A percentile compares a stretch with the other conserved stretches of the same genome.
Evolutionary conservation across 1,139 yeast genomes (phyloP).

Genomic region (Saccharomycopsis hybrid): DNA sequence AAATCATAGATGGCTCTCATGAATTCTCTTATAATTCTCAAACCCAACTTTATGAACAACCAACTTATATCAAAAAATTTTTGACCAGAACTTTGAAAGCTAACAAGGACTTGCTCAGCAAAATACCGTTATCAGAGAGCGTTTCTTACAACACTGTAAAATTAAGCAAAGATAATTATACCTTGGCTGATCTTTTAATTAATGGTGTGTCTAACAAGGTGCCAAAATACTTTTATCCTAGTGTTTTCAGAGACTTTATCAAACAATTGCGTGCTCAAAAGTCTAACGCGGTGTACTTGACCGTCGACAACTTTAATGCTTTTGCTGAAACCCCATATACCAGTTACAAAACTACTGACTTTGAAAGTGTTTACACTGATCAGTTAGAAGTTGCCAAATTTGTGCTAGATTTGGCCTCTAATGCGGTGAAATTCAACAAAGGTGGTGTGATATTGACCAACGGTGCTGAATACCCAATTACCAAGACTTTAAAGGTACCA

Average conservation of each 20-base stretch:
- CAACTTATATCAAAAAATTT: conserved; percentile 66
- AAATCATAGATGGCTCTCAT: conserved; percentile 61
- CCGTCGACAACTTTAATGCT: conserved; percentile 73
- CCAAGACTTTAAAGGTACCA: conserved; percentile 55
- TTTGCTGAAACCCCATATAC: conserved; percentile 52
- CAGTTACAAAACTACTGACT: conserved; percentile 52
- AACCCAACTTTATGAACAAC: conserved; percentile 58
- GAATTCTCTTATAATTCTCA: conserved; percentile 56
- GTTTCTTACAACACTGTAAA: conserved; percentile 30
- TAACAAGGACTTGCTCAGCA: conserved; percentile 45
- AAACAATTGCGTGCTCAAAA: conserved; percentile 41
- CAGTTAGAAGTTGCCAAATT: conserved; percentile 62
- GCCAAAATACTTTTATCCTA: conserved; percentile 14
- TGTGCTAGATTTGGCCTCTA: conserved; percentile 51
- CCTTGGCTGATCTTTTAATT: conserved; percentile 38
- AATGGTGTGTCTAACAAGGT: conserved; percentile 5
- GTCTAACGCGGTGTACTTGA: conserved; percentile 53
- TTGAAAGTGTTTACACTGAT: conserved; percentile 51
- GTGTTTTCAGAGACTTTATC: conserved; percentile 46
- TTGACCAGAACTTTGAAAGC: conserved; percentile 50
- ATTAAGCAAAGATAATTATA: conserved; percentile 38
- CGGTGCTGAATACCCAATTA: conserved; percentile 40
- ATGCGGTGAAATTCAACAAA: conserved; percentile 42
- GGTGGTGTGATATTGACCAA: conserved; percentile 68
- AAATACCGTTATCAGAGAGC: conserved; percentile 45